Base-by-base conservation (phyloP, 176 grass and related monocot species). In the Eragrostis curvula region DNA sequence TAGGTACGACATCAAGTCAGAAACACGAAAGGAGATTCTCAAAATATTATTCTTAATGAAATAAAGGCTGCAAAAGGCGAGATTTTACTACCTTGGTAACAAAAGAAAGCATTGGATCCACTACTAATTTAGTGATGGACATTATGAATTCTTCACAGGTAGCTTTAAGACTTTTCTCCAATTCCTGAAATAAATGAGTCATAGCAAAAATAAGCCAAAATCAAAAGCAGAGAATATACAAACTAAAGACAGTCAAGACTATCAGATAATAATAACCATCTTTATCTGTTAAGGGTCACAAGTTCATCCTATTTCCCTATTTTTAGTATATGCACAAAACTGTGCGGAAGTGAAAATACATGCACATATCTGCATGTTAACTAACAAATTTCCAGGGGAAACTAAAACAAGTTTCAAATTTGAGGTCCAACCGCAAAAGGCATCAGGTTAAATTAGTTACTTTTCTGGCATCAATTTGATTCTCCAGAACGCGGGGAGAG, bases 71-170 rank as follows among this genome's bases (percentile, higher is more conserved):
- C 14, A 57, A 14, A 23, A 59, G 14, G 64, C 2, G 12, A 71
- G 56, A 44, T 49, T 51, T 75, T 16, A 43, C 59, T 90, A 99
- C 96, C 93, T 99, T 99, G 45, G 93, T 93, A 86, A 99, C 93
- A 87, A 99, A 96, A 46, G 91, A 99, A 79, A 99, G 93, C 96
- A 99, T 96, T 42, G 93, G 89, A 70, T 99, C 96, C 73, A 96
- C 96, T 69, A 96, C 91, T 92, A 96, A 84, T 80, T 99, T 99
- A 32, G 96, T 99, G 53, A 93, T 87, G 59, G 96, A 85, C 96
- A 99, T 99, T 73, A 99, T 96, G 87, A 99, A 96, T 80, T 99
- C 96, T 86, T 99, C 96, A 77, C 96, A 99, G 1, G 93, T 99
- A 77, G 87, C 39, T 86, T 99, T 96, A 28, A 99, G 91, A 68